Evolutionary conservation across 2,329 filamentous ascomycete genomes (phyloP).

Genomic region (Fusarium sp.): DNA sequence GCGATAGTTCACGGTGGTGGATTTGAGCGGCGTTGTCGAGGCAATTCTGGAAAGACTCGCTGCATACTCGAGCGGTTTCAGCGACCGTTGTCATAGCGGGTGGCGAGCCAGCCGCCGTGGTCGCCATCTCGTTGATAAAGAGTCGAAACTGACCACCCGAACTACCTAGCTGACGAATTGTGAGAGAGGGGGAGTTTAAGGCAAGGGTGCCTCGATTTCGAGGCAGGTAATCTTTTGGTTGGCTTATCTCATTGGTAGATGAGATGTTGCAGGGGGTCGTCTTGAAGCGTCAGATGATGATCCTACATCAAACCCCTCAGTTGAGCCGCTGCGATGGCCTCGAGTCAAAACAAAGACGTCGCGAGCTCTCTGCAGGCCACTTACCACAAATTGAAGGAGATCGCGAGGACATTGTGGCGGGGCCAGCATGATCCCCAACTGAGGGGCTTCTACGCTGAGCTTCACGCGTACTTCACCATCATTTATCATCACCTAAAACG

Average conservation of each 20-base stretch:
- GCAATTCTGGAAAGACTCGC: conserved; percentile 4
- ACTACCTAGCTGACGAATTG: background rate
- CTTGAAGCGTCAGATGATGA: background rate
- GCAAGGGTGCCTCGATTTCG: background rate
- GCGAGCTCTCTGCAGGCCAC: background rate
- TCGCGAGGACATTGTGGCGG: background rate
- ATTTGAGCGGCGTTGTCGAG: background rate
- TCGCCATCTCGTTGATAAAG: background rate
- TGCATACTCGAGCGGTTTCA: background rate
- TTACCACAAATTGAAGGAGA: background rate
- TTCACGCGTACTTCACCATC: conserved; percentile 4
- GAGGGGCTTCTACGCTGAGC: background rate
- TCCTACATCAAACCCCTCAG: background rate
- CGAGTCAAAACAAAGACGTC: background rate
- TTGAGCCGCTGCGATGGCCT: background rate
- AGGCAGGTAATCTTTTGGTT: too few species aligned
- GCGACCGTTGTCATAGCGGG: background rate
- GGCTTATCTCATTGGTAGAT: background rate
- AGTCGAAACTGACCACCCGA: background rate
- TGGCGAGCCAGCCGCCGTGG: background rate
- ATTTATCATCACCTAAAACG: conserved; percentile 1
- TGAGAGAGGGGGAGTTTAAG: background rate
- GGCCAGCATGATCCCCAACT: background rate
- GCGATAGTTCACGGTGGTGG: background rate
- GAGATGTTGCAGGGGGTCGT: background rate